These are phyloP conservation scores for Globisporangium solare DNA, from an alignment of 352 stramenopile species.

Conservation along the genomic window DNA sequence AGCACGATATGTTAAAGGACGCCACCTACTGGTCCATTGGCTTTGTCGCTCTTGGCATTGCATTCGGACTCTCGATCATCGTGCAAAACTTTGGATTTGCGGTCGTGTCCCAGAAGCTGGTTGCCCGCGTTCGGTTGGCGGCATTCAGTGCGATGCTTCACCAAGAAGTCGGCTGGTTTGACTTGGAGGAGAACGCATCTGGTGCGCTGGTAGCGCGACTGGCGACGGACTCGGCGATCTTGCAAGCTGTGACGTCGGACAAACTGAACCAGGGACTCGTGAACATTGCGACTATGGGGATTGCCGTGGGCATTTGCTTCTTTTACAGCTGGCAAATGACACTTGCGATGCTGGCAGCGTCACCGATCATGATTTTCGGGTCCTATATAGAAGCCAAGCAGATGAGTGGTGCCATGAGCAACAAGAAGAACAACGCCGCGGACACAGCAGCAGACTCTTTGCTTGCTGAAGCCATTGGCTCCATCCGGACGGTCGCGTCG, in stretches of 20 bases:
- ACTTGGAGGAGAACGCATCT: conserved; percentile 49
- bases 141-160: conserved; percentile 59
- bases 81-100: conserved; percentile 51
- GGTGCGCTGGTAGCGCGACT: conserved; percentile 61
- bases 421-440: conserved; percentile 37
- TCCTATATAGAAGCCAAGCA: conserved; percentile 44
- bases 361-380: conserved; percentile 21
- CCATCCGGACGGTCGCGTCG: conserved; percentile 59
- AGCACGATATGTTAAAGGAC: conserved; percentile 30
- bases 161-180: conserved; percentile 78
- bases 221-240: conserved; percentile 60
- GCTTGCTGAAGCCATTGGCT: conserved; percentile 38
- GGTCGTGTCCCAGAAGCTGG: conserved; percentile 40
- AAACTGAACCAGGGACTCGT: conserved; percentile 53
- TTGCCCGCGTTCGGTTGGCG: conserved; percentile 32
- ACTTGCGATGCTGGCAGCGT: conserved; percentile 30
- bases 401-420: conserved; percentile 26
- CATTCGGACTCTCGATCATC: conserved; percentile 34
- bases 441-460: conserved; percentile 31
- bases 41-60: conserved; percentile 34
- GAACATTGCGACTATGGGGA: conserved; percentile 41
- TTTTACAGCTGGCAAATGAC: conserved; percentile 65
- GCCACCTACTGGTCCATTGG: conserved; percentile 30
- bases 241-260: conserved; percentile 75
- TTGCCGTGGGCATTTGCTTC: conserved; percentile 42